Conservation (phyloP, 352 stramenopile genomes). For the Pythium dissotocum region DNA sequence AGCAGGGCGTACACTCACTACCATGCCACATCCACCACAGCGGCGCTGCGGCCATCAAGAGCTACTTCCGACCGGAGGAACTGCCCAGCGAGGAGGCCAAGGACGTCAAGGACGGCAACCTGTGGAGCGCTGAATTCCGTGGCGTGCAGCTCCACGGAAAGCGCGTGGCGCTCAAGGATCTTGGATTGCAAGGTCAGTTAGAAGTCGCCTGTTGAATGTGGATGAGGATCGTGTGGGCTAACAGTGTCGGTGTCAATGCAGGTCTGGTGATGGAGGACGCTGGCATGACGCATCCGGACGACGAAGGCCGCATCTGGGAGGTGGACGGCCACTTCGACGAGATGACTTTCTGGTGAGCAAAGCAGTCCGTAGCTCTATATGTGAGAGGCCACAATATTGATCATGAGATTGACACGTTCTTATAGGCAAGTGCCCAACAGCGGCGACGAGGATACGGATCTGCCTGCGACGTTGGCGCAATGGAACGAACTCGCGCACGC, state of each 20-base stretch:
- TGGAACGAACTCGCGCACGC: slow-evolving; percentile 58
- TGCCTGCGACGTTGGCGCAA: slow-evolving; percentile 51
- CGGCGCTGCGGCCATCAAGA: slow-evolving; percentile 65
- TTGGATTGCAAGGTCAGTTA: slow-evolving; percentile 43
- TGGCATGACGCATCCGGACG: slow-evolving; percentile 49
- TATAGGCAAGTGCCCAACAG: slow-evolving; percentile 60
- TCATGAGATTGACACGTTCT: background rate
- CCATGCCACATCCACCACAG: slow-evolving; percentile 76
- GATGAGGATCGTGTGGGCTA: background rate
- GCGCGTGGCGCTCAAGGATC: slow-evolving; percentile 39
- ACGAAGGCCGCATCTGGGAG: slow-evolving; percentile 76
- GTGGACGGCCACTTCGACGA: slow-evolving; percentile 78
- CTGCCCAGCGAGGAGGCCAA: slow-evolving; percentile 24
- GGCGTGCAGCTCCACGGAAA: slow-evolving; percentile 66
- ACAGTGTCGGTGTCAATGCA: slow-evolving; percentile 22
- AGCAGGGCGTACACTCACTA: slow-evolving; percentile 68
- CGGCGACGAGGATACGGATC: slow-evolving; percentile 48
- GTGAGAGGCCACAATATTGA: no score
- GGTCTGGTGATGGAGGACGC: slow-evolving; percentile 67
- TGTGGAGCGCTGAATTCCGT: slow-evolving; percentile 57
- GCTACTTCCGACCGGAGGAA: slow-evolving; percentile 63
- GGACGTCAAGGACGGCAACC: slow-evolving; percentile 15
- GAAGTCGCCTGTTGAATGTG: background rate
- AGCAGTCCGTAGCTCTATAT: background rate
- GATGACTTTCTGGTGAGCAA: slow-evolving; percentile 54